These are phyloP conservation scores for Talaromyces sp. DNA, from an alignment of 2,329 filamentous ascomycete species.

Conservation along the genomic window DNA sequence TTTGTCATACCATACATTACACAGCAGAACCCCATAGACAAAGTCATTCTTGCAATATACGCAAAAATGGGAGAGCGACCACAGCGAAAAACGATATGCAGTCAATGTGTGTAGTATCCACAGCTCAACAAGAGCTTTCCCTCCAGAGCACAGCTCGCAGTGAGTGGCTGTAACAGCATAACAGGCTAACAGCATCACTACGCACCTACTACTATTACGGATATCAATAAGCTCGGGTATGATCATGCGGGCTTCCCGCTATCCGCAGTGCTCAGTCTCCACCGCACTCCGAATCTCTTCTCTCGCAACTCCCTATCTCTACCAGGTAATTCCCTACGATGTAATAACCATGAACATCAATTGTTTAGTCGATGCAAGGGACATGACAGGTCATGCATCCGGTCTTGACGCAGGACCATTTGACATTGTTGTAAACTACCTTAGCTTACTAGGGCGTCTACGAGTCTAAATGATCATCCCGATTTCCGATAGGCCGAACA, in stretches of 20 bases:
- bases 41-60: no score
- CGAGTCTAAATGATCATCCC: neutral
- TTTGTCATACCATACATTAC: neutral
- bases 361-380: constrained; percentile 5
- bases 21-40: neutral
- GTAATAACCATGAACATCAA: neutral
- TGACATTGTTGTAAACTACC: neutral
- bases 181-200: no score
- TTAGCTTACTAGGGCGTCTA: neutral
- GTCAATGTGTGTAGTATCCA: no score
- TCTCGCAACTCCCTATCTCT: neutral
- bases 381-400: constrained; percentile 7
- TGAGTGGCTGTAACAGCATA: no score
- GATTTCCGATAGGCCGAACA: neutral
- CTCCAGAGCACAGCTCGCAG: no score
- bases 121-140: no score
- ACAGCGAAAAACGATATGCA: no score
- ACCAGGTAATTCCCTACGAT: neutral
- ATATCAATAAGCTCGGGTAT: neutral
- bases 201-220: no score
- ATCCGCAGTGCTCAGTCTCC: neutral
- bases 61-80: no score
- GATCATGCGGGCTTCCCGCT: neutral
- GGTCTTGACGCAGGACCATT: neutral
- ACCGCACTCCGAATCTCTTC: neutral